Evolutionary conservation across 495 filamentous ascomycete species (phyloP).

Genomic region (Evansstolkia leycettana): DNA sequence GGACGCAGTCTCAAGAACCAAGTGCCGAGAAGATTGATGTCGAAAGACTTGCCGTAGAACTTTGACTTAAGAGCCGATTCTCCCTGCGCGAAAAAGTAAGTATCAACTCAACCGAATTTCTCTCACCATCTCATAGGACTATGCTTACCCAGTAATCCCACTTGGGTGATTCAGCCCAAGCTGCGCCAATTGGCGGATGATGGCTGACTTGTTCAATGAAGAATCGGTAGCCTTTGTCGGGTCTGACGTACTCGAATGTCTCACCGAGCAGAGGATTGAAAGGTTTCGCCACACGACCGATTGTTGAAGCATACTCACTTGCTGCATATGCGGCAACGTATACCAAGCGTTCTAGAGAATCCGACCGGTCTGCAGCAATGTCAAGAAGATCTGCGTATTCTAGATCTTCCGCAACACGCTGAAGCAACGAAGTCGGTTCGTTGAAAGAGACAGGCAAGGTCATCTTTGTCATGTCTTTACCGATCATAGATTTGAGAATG

Average conservation of each 20-base stretch:
- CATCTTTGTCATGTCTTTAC: constrained; percentile 99
- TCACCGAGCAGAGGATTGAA: constrained; percentile 96
- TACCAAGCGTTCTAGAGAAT: constrained; percentile 87
- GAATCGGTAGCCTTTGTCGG: constrained; percentile 95
- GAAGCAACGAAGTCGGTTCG: constrained; percentile 92
- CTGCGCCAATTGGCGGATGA: constrained; percentile 90
- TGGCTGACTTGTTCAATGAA: constrained; percentile 98
- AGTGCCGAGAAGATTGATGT: constrained; percentile 90
- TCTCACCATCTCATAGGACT: background rate
- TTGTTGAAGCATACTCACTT: constrained; percentile 93
- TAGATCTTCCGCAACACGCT: constrained; percentile 93
- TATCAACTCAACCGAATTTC: too few species aligned
- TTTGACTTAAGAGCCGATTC: constrained; percentile 95
- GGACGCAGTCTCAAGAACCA: constrained; percentile 91
- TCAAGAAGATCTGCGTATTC: constrained; percentile 93
- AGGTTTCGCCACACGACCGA: constrained; percentile 91
- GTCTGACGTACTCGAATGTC: constrained; percentile 90
- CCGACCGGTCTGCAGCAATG: constrained; percentile 69
- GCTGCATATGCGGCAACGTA: constrained; percentile 94
- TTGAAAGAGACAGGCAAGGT: constrained; percentile 97
- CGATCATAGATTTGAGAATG: constrained; percentile 98
- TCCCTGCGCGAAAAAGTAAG: constrained; percentile 36
- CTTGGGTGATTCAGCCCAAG: constrained; percentile 80
- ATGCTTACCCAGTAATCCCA: constrained; percentile 81
- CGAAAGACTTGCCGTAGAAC: constrained; percentile 95